These are phyloP conservation scores for Paraphaeosphaeria minitans DNA, from an alignment of 2,329 filamentous ascomycete species.

Conservation along the genomic window DNA sequence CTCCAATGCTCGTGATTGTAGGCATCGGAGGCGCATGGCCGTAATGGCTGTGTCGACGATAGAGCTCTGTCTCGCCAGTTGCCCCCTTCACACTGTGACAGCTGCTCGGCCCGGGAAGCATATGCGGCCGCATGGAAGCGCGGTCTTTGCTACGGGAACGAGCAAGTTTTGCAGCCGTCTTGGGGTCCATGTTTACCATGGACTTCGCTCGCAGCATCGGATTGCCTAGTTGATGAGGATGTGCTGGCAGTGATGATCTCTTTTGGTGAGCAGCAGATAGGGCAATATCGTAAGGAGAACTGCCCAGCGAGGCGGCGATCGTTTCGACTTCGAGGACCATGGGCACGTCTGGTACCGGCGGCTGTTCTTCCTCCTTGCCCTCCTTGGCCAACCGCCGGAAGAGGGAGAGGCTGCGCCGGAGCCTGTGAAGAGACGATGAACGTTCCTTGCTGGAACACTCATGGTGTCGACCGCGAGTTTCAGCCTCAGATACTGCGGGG, in stretches of 20 bases:
- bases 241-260: constrained; percentile 30
- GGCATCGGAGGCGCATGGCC: constrained; percentile 35
- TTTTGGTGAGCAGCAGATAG: constrained; percentile 27
- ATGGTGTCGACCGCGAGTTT: constrained; percentile 16
- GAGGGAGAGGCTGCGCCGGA: constrained; percentile 35
- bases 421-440: constrained; percentile 27
- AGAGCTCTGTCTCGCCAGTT: constrained; percentile 28
- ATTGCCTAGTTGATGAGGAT: constrained; percentile 44
- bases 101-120: constrained; percentile 33
- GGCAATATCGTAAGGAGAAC: constrained; percentile 52
- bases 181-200: constrained; percentile 42
- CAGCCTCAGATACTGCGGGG: constrained; percentile 13
- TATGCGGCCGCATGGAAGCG: constrained; percentile 22
- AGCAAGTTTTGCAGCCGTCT: constrained; percentile 43
- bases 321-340: constrained; percentile 48
- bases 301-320: constrained; percentile 49
- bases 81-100: constrained; percentile 34
- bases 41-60: constrained; percentile 23
- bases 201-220: constrained; percentile 35
- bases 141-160: constrained; percentile 44
- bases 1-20: constrained; percentile 4
- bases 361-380: constrained; percentile 29
- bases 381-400: constrained; percentile 36
- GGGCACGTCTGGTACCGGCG: constrained; percentile 22
- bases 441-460: constrained; percentile 24